Base-by-base conservation (phyloP, 2,329 filamentous ascomycete genomes). In the Pseudophaeomoniella oleicola region DNA sequence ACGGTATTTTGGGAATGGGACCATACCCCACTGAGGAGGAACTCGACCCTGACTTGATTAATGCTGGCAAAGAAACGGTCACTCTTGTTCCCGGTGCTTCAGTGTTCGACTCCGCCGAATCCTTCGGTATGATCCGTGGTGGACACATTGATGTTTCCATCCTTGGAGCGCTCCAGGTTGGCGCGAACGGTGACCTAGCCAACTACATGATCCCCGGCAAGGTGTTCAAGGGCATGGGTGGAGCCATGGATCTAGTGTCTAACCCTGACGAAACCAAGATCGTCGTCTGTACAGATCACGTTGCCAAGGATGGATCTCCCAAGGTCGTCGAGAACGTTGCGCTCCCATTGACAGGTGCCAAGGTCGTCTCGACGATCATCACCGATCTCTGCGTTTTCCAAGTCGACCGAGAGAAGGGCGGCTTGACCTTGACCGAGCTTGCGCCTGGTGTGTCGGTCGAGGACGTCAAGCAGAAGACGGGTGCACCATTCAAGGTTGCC, bases 131-230 rank as follows among this genome's bases (percentile, higher is more conserved):
- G 84, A 92, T 92, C 47, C 74, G 84, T 9, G 81, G 82, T 36
- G 84, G 84, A 0, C 81, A 86, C 49, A 77, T 92, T 30, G 78
- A 92, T 50, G 78, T 92, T 4, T 85, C 81, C 0, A 85, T 92
- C 50, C 70, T 92, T 0, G 84, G 84, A 3, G 79, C 83, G 2
- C 73, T 88, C 45, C 81, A 92, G 61, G 83, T 90, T 15, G 79
- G 75, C 44, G 81, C 81, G 0, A 66, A 71, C 2, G 84, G 84
- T 16, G 84, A 92, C 52, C 60, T 92, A 37, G 84, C 84, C 32
- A 90, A 90, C 59, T 92, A 84, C 66, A 90, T 90, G 79, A 81
- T 92, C 43, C 84, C 84, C 0, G 84, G 84, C 16, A 90, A 88
- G 58, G 74, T 48, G 34, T 76, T 86, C 59, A 90, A 90, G 67